Percentiles rank a stretch among this genome's conserved stretches.
Conservation (phyloP, 1,139 yeast genomes). For the Hansenula lynferdii region DNA sequence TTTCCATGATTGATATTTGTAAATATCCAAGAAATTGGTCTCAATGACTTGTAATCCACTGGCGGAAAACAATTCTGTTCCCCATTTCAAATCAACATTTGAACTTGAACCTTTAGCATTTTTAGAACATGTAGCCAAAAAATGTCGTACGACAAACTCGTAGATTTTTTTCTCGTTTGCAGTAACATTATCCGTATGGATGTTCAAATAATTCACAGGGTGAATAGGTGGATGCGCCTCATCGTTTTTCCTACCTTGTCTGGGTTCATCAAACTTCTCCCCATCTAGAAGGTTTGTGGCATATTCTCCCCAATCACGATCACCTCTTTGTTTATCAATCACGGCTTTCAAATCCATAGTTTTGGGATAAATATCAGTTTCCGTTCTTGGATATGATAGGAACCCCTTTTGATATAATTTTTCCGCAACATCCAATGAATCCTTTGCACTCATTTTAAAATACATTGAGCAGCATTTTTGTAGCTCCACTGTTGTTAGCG, state of each 20-base stretch:
- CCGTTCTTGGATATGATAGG: slow-evolving; percentile 95
- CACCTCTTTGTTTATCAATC: slow-evolving; percentile 54
- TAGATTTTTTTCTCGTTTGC: slow-evolving; percentile 68
- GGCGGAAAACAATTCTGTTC: slow-evolving; percentile 63
- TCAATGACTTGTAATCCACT: slow-evolving; percentile 70
- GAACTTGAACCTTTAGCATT: slow-evolving; percentile 82
- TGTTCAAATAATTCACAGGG: slow-evolving; percentile 50
- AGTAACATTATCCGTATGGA: neutral
- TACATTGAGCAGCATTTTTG: slow-evolving; percentile 80
- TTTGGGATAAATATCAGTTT: slow-evolving; percentile 81
- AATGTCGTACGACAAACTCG: slow-evolving; percentile 82
- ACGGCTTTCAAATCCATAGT: slow-evolving; percentile 64
- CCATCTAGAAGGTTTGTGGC: slow-evolving; percentile 31
- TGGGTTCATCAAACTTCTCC: slow-evolving; percentile 50
- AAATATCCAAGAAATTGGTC: slow-evolving; percentile 75
- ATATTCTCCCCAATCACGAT: slow-evolving; percentile 44
- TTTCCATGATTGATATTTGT: slow-evolving; percentile 77
- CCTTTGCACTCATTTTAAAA: slow-evolving; percentile 78
- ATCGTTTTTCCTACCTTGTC: slow-evolving; percentile 83
- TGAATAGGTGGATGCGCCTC: slow-evolving; percentile 99
- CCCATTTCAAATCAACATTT: slow-evolving; percentile 68
- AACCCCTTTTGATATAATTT: slow-evolving; percentile 79
- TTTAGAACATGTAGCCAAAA: slow-evolving; percentile 86
- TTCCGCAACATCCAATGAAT: slow-evolving; percentile 82
- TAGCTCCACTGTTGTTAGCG: slow-evolving; percentile 89